Base-by-base conservation (phyloP, 495 filamentous ascomycete genomes). In the Penicillium robsamsonii region DNA sequence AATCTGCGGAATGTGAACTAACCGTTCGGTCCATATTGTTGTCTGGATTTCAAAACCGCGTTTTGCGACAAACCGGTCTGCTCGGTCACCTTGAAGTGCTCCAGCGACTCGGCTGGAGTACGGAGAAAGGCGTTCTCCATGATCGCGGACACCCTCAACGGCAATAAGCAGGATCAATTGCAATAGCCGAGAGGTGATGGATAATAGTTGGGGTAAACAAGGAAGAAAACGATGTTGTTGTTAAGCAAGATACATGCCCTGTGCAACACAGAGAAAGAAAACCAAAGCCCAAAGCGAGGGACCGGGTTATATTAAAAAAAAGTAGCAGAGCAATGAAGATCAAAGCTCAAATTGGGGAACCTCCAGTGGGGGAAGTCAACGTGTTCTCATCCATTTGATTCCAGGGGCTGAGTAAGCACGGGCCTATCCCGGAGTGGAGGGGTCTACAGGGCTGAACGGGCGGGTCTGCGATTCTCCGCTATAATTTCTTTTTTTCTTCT, bases 11-110 rank as follows among this genome's bases (percentile, higher is more conserved):
- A 51, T 31, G 47, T 44, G 46, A 53, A 70, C 83, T 70, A 78
- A 96, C 92, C 88, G 83, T 97, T 97, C 49, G 80, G 86, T 40
- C 92, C 92, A 78, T 93, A 76, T 75, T 86, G 89, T 60, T 80
- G 62, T 62, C 83, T 81, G 46, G 78, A 78, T 45, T 78, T 71
- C 25, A 73, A 17, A n/a, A 93, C 86, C 67, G 92, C 89, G 20
- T 75, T 67, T 50, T 87, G 81, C 20, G 82, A 86, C 57, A 97
- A 76, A 58, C 92, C 92, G 55, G 76, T 72, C 17, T 75, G 59
- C 61, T 87, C 82, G 49, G 86, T 75, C 27, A 90, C 89, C 25
- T 79, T 72, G 64, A 96, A 92, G 64, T 85, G 77, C 65, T 81
- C 77, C 64, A 96, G 79, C 60, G 87, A 84, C 65, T 92, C 82